Percentiles rank a stretch among this genome's conserved stretches.
Evolutionary conservation across 1,139 yeast species (phyloP).

Genomic region (Starmera stellimalicola): DNA sequence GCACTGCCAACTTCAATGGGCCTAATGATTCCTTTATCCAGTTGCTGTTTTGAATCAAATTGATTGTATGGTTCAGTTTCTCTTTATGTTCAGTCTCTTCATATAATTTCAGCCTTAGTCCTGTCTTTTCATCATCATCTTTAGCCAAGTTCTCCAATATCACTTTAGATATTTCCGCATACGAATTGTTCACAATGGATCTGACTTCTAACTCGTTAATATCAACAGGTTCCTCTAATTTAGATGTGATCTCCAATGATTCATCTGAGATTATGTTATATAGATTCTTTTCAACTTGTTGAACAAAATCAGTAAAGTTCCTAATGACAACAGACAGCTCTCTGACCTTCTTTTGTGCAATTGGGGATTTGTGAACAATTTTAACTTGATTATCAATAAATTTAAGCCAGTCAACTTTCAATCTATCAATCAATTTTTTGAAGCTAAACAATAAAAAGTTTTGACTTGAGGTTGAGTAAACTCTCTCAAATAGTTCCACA

Average conservation of each 20-base stretch:
- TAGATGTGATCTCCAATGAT: conserved; percentile 9
- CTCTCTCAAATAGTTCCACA: conserved; percentile 28
- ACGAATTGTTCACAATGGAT: conserved; percentile 32
- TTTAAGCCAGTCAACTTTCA: conserved; percentile 48
- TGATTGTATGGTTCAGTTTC: conserved; percentile 45
- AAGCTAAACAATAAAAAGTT: conserved; percentile 54
- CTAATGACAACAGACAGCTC: conserved; percentile 34
- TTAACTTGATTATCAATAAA: conserved; percentile 48
- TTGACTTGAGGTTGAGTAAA: conserved; percentile 45
- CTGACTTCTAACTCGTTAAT: conserved; percentile 21
- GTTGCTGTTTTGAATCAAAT: conserved; percentile 55
- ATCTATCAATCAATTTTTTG: conserved; percentile 42
- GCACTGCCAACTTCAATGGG: conserved; percentile 13
- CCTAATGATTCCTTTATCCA: conserved; percentile 41
- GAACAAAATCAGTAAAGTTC: conserved; percentile 36
- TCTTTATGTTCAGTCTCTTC: conserved; percentile 24
- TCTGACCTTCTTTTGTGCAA: conserved; percentile 31
- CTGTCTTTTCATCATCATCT: conserved; percentile 9
- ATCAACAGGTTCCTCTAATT: conserved; percentile 12
- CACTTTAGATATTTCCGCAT: conserved; percentile 16
- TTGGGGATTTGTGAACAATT: conserved; percentile 39
- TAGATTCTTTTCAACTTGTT: conserved; percentile 24
- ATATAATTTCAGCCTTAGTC: conserved; percentile 6
- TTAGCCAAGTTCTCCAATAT: conserved; percentile 10
- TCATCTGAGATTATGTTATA: neutral